Evolutionary conservation across 495 filamentous ascomycete genomes (phyloP).

Genomic region (Terfezia boudieri): DNA sequence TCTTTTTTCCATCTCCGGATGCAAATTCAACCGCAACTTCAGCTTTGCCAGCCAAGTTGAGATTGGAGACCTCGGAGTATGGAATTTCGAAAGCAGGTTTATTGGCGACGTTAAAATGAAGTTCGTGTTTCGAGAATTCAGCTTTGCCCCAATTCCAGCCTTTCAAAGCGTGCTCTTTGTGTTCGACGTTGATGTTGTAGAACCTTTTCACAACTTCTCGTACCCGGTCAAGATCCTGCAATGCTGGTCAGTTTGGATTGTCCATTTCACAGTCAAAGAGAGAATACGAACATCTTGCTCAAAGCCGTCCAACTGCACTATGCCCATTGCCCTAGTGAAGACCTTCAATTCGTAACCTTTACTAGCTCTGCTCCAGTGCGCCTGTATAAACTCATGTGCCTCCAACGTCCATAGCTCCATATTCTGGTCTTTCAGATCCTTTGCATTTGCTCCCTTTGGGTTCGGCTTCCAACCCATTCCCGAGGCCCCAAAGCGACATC

Average conservation of each 20-base stretch:
- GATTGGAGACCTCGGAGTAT: constrained; percentile 93
- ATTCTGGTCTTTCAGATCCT: constrained; percentile 20
- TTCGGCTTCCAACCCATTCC: constrained; percentile 87
- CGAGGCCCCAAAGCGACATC: constrained; percentile 78
- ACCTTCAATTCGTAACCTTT: constrained; percentile 88
- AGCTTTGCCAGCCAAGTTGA: constrained; percentile 90
- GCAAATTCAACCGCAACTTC: constrained; percentile 93
- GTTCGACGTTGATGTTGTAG: constrained; percentile 83
- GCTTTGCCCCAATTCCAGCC: constrained; percentile 99
- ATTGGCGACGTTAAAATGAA: constrained; percentile 91
- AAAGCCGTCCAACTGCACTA: constrained; percentile 91
- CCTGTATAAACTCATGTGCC: constrained; percentile 50
- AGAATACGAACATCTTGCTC: constrained; percentile 46
- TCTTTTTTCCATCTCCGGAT: constrained; percentile 72
- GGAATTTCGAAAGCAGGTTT: constrained; percentile 94
- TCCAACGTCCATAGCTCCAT: constrained; percentile 86
- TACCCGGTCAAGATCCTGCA: constrained; percentile 69
- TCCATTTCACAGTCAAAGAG: not conserved
- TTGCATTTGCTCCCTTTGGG: not conserved
- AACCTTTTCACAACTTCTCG: constrained; percentile 83
- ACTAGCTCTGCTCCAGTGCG: constrained; percentile 89
- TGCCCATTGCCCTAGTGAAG: constrained; percentile 52
- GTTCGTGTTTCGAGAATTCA: constrained; percentile 86
- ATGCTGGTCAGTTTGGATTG: constrained; percentile 4
- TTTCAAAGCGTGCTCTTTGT: constrained; percentile 77